A percentile compares a stretch with the other conserved stretches of the same genome.
Conservation (phyloP, 2,329 filamentous ascomycete species). For the Rhexocercosporidium sp. region DNA sequence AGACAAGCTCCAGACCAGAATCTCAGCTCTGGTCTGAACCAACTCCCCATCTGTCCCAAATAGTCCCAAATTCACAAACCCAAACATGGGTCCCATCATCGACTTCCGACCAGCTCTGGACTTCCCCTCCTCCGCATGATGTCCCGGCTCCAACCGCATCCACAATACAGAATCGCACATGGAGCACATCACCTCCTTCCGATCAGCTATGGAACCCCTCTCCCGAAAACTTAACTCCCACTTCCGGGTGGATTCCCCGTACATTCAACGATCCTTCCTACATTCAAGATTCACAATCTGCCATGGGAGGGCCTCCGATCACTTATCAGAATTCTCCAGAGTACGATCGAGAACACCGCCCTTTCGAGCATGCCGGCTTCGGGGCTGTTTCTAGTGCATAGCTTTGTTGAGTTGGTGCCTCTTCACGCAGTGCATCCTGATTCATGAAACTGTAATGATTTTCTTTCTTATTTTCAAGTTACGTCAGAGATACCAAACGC, state of each 20-base stretch:
- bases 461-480: background rate
- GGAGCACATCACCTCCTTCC: background rate
- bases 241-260: background rate
- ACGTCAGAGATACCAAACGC: background rate
- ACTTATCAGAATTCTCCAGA: background rate
- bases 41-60: background rate
- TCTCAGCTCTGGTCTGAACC: background rate
- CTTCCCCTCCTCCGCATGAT: background rate
- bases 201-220: background rate
- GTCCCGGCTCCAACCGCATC: background rate
- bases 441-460: background rate
- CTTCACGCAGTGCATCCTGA: background rate
- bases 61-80: background rate
- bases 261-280: background rate
- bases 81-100: background rate
- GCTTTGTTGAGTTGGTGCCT: background rate
- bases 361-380: slow-evolving; percentile 3
- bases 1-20: background rate
- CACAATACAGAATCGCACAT: background rate
- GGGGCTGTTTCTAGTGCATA: slow-evolving; percentile 4
- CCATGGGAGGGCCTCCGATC: background rate
- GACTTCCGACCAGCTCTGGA: background rate
- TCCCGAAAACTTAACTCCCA: background rate
- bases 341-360: background rate
- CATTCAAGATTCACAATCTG: background rate